phyloP scores from a whole-genome alignment of 192 early-diverging fungal genomes.

The Pilobolus umbonatus region DNA sequence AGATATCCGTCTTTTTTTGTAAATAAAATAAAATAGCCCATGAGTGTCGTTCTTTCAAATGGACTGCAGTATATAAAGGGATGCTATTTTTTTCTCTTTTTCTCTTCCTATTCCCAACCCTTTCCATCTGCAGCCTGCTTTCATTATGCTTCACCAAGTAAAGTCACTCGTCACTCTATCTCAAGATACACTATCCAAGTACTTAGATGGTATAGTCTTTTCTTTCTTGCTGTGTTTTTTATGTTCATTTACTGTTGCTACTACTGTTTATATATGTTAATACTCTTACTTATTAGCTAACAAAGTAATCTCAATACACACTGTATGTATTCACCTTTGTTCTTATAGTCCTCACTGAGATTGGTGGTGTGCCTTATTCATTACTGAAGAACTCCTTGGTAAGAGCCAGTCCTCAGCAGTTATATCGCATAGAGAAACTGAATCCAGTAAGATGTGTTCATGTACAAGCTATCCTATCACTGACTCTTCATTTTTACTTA shows the following conservation, averaged over 20 bases:
- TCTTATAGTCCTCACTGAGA: constrained; percentile 3
- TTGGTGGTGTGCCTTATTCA: constrained; percentile 7
- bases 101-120: not conserved
- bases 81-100: not conserved
- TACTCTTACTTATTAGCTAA: not conserved
- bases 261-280: too few relatives aligned
- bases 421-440: constrained; percentile 9
- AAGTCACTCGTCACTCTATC: constrained; percentile 1
- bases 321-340: not conserved
- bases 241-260: not conserved
- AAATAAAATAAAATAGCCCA: not conserved
- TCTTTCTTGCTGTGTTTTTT: not conserved
- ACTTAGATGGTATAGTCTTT: constrained; percentile 2
- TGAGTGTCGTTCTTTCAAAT: too few relatives aligned
- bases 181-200: constrained; percentile 3
- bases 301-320: not conserved
- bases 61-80: too few relatives aligned
- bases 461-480: not conserved
- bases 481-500: not conserved
- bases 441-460: constrained; percentile 6
- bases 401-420: constrained; percentile 3
- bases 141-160: too few relatives aligned
- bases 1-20: not conserved
- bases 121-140: too few relatives aligned
- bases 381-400: not conserved